Evolutionary conservation across 352 stramenopile genomes (phyloP).

Genomic region (Pythium sp.): DNA sequence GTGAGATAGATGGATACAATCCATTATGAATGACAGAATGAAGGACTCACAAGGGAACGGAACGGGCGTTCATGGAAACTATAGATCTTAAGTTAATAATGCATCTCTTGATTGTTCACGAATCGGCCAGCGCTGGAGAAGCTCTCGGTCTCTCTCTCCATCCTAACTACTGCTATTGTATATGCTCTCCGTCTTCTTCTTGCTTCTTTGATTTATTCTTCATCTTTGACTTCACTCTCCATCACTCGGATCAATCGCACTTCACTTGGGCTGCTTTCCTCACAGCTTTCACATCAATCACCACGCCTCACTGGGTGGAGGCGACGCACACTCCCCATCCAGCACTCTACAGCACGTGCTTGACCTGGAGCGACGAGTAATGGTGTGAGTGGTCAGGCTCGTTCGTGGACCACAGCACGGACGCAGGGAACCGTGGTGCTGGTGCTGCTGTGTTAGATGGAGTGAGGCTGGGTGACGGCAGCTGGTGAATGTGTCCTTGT

Average conservation of each 20-base stretch:
- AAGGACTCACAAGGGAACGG: not conserved
- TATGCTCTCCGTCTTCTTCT: not conserved
- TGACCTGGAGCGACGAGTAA: not conserved
- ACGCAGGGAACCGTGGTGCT: slow-evolving; percentile 45
- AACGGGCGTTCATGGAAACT: not conserved
- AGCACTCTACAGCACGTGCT: slow-evolving; percentile 11
- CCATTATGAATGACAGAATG: not conserved
- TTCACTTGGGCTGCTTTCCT: not conserved
- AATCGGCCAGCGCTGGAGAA: not conserved
- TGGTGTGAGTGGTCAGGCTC: slow-evolving; percentile 24
- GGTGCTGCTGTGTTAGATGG: slow-evolving; percentile 35
- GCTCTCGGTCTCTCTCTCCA: not conserved
- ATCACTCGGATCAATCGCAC: not conserved
- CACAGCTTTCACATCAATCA: slow-evolving; percentile 5
- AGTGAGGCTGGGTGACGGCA: slow-evolving; percentile 40
- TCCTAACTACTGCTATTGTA: slow-evolving; percentile 3
- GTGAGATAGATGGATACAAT: not conserved
- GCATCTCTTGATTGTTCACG: not conserved
- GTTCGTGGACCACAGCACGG: slow-evolving; percentile 37
- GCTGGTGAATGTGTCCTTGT: slow-evolving; percentile 28
- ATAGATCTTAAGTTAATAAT: slow-evolving; percentile 12
- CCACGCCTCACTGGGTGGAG: not conserved
- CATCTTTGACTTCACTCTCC: not conserved
- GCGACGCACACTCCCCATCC: not conserved
- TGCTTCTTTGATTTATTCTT: not conserved